Percentiles rank a stretch among this genome's conserved stretches.
phyloP scores from a whole-genome alignment of 2,329 filamentous ascomycete species.

The Aureobasidium pullulans region DNA sequence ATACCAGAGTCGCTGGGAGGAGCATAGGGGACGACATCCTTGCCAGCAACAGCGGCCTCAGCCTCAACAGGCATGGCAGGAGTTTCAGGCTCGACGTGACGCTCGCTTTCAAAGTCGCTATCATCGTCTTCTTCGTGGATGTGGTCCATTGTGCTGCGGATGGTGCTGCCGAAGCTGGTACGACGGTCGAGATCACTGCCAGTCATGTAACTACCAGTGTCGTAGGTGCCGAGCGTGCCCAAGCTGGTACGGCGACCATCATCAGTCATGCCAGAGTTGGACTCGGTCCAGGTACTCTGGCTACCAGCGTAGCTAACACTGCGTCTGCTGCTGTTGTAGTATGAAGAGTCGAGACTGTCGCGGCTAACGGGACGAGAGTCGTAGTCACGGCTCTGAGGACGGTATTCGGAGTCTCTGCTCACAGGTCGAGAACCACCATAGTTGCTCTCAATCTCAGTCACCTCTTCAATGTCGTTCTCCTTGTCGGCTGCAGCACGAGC shows the following conservation, averaged over 20 bases:
- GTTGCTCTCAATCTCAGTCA: slow-evolving; percentile 23
- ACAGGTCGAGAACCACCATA: slow-evolving; percentile 22
- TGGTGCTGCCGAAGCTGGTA: slow-evolving; percentile 35
- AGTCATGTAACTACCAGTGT: slow-evolving; percentile 43
- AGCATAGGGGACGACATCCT: slow-evolving; percentile 20
- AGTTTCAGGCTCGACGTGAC: slow-evolving; percentile 1
- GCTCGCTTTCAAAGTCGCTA: slow-evolving; percentile 16
- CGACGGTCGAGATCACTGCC: slow-evolving; percentile 40
- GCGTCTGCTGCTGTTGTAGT: slow-evolving; percentile 10
- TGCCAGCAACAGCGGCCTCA: slow-evolving; percentile 17
- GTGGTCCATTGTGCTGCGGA: slow-evolving; percentile 27
- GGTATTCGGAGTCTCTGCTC: slow-evolving; percentile 8
- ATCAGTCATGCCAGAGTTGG: slow-evolving; percentile 21
- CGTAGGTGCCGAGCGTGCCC: slow-evolving; percentile 39
- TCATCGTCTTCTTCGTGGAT: slow-evolving; percentile 19
- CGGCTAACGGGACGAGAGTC: slow-evolving; percentile 11
- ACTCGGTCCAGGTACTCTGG: slow-evolving; percentile 16
- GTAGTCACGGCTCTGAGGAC: slow-evolving; percentile 9
- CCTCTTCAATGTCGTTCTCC: slow-evolving; percentile 42
- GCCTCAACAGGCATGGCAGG: slow-evolving; percentile 8
- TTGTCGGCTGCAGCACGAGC: slow-evolving; percentile 31
- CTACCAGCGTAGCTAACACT: slow-evolving; percentile 23
- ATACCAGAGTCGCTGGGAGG: slow-evolving; percentile 34
- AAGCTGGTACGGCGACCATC: slow-evolving; percentile 32
- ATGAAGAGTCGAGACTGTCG: slow-evolving; percentile 11